phyloP scores from a whole-genome alignment of 129 eudicot genomes.

The Artemisia argyi region DNA sequence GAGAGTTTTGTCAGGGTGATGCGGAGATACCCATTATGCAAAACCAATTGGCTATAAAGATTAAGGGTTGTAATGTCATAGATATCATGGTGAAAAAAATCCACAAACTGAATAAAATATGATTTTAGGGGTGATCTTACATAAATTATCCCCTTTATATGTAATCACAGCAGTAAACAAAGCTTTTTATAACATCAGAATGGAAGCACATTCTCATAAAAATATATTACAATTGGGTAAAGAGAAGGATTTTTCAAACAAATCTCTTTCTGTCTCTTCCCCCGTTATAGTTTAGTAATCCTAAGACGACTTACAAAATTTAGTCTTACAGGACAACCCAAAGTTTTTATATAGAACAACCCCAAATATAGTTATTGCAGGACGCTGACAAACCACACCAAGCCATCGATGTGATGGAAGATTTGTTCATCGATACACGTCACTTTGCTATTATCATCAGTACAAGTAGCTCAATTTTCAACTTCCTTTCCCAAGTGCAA shows the following conservation, averaged over 20 bases:
- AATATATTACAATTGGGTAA: conserved; percentile 16
- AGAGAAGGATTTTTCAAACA: conserved; percentile 39
- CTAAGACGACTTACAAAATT: not conserved
- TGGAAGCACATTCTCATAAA: conserved; percentile 16
- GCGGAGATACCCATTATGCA: no score
- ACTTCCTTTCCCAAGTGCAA: conserved; percentile 25
- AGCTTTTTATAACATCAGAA: not conserved
- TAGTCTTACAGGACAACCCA: not conserved
- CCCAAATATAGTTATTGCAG: conserved; percentile 38
- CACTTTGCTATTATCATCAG: conserved; percentile 30
- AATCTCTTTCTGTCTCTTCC: conserved; percentile 32
- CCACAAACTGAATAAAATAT: no score
- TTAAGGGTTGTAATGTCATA: no score
- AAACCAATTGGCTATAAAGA: no score
- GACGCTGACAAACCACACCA: conserved; percentile 39
- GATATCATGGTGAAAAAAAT: no score
- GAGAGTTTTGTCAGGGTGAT: no score
- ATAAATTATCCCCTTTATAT: no score
- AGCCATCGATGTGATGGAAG: conserved; percentile 26
- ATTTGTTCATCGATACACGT: conserved; percentile 34
- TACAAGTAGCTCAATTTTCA: conserved; percentile 19
- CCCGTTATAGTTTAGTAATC: conserved; percentile 17
- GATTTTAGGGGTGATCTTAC: no score
- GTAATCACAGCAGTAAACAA: no score
- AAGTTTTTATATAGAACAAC: not conserved